Percentiles rank a stretch among this genome's conserved stretches.
Conservation (phyloP, 176 grass and related monocot species). For the Rhynchospora pubera region DNA sequence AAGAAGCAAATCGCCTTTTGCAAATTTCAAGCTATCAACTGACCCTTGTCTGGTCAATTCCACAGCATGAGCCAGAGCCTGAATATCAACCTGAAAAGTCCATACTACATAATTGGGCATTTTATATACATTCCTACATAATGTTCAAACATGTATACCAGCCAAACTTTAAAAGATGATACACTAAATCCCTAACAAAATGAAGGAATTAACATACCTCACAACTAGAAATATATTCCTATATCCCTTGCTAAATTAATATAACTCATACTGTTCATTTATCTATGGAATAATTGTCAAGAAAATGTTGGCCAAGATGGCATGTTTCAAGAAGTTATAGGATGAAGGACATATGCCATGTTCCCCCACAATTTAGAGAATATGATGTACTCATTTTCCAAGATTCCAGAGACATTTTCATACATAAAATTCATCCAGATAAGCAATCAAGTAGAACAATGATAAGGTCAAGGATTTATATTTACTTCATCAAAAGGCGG, state of each 20-base stretch:
- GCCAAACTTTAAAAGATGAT: neutral
- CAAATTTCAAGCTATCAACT: conserved; percentile 93
- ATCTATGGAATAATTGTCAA: neutral
- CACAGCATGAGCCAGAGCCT: conserved; percentile 93
- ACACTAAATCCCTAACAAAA: neutral
- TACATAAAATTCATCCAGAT: neutral
- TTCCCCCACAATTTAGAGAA: neutral
- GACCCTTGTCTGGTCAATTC: conserved; percentile 95
- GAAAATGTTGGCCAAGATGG: neutral
- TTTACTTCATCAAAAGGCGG: conserved; percentile 92
- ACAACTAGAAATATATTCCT: neutral
- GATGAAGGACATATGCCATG: neutral
- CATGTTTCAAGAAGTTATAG: neutral
- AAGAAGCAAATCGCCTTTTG: conserved; percentile 88
- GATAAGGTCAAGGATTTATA: neutral
- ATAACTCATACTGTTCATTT: neutral
- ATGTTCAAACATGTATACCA: conserved; percentile 21
- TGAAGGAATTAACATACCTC: neutral
- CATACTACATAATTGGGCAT: conserved; percentile 17
- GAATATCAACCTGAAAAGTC: conserved; percentile 82
- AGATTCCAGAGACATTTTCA: neutral
- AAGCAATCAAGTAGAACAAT: neutral
- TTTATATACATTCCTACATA: neutral
- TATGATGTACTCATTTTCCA: neutral
- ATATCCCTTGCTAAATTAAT: neutral